Base-by-base conservation (phyloP, 2,329 filamentous ascomycete species). In the Fusarium secorum region DNA sequence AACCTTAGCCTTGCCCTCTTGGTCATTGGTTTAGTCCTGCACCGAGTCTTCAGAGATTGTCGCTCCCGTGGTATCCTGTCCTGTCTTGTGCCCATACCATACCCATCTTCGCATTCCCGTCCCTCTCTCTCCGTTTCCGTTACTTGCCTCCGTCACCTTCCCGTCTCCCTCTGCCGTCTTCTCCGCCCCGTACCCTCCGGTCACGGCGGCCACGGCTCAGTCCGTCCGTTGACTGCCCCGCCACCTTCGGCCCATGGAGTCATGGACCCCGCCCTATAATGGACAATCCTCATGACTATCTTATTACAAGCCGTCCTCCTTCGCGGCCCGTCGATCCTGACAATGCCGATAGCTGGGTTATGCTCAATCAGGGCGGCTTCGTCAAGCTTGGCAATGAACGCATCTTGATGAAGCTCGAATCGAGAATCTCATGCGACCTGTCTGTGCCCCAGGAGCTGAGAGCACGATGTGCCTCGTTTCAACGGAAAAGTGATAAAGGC, bases 341-440 rank as follows among this genome's bases (percentile, higher is more conserved):
- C 83, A 83, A 88, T 79, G 80, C 80, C 75, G 80, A 83, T 78
- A 89, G 87, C 76, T 98, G 95, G 95, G 95, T 98, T 48, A 98
- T 98, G 95, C 89, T 97, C 77, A 90, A 91, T 78, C 88, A 91
- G 78, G 85, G 86, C 74, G 89, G 91, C 64, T 96, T 97, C 81
- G 91, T 97, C 78, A 93, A 92, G 77, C 88, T 98, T 49, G 93
- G 93, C 46, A 90, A 92, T 78, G 95, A 98, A 84, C 90, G 90
- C 74, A 90, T 93, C 68, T 87, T 97, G 65, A 93, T 93, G 81
- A 92, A 90, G 73, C 94, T 94, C 48, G 91, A 93, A 61, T 90
- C 91, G 54, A 90, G 95, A 72, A 94, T 95, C 75, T 89, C 88
- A 71, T 86, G 97, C 68, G 89, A 91, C 58, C 81, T 98, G 65